phyloP scores from a whole-genome alignment of 1,284 basidiomycete genomes.

The Salmacisia buchloeana region DNA sequence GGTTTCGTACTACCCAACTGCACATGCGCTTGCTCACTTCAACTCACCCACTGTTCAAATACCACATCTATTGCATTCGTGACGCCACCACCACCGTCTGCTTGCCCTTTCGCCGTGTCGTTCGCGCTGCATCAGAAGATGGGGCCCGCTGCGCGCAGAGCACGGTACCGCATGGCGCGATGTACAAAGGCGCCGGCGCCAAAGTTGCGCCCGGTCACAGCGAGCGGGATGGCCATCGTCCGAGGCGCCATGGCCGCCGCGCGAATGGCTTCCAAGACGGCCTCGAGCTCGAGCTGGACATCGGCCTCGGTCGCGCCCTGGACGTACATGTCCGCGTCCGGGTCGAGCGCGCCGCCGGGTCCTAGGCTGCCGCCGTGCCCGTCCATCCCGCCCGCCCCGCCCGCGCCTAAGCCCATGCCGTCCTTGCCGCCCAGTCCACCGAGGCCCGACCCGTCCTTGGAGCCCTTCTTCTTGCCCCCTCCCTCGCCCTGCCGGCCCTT shows the following conservation, averaged over 20 bases:
- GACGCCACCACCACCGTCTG: no score
- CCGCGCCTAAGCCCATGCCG: not conserved
- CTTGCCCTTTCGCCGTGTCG: not conserved
- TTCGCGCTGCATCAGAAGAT: not conserved
- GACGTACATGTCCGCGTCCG: conserved; percentile 38
- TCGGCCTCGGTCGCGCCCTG: conserved; percentile 35
- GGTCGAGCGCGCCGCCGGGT: conserved; percentile 22
- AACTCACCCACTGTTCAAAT: no score
- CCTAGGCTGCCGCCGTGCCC: not conserved
- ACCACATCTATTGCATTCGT: no score
- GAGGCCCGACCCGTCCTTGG: conserved; percentile 3
- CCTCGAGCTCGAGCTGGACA: conserved; percentile 35
- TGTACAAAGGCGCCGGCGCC: not conserved
- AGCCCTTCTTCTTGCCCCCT: conserved; percentile 10
- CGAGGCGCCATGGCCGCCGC: conserved; percentile 13
- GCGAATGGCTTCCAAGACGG: conserved; percentile 29
- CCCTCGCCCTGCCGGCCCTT: conserved; percentile 7
- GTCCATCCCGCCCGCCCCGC: conserved; percentile 15
- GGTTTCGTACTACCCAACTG: no score
- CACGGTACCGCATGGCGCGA: not conserved
- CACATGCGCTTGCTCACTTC: no score
- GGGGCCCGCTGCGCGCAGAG: not conserved
- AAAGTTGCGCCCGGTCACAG: conserved; percentile 2
- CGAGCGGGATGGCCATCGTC: conserved; percentile 5
- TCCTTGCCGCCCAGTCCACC: conserved; percentile 1